These are phyloP conservation scores for Pseudocercospora vitis DNA, from an alignment of 2,329 filamentous ascomycete genomes.

Conservation along the genomic window DNA sequence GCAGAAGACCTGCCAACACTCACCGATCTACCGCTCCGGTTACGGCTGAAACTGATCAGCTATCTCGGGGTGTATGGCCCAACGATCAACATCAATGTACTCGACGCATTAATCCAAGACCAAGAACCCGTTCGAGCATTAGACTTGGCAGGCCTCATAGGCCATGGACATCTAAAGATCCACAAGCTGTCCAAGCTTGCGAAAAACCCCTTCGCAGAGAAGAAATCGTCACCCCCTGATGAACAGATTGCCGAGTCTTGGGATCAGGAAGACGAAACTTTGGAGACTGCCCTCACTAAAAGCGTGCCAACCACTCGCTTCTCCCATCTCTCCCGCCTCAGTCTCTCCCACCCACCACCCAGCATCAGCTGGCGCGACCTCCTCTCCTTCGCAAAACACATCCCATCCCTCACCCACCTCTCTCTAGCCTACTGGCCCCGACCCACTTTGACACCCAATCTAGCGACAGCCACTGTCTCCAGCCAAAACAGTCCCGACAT, in stretches of 20 bases:
- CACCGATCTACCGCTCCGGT: constrained; percentile 50
- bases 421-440: constrained; percentile 63
- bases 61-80: constrained; percentile 56
- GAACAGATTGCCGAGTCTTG: constrained; percentile 46
- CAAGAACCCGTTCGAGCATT: constrained; percentile 50
- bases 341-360: constrained; percentile 54
- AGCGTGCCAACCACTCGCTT: constrained; percentile 45
- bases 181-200: constrained; percentile 44
- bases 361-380: constrained; percentile 57
- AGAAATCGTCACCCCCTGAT: not conserved
- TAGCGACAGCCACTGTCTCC: constrained; percentile 47
- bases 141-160: constrained; percentile 55
- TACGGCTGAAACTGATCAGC: constrained; percentile 56
- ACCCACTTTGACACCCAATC: constrained; percentile 58
- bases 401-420: constrained; percentile 61
- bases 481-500: constrained; percentile 45
- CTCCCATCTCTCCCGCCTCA: constrained; percentile 57
- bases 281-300: constrained; percentile 27
- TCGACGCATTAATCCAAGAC: constrained; percentile 54
- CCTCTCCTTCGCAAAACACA: constrained; percentile 52
- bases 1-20: constrained; percentile 59
- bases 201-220: constrained; percentile 31
- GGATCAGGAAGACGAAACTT: constrained; percentile 44
- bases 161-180: constrained; percentile 48
- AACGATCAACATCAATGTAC: constrained; percentile 44